These are phyloP conservation scores for Diaporthe capsici DNA, from an alignment of 2,329 filamentous ascomycete species.

Conservation along the genomic window DNA sequence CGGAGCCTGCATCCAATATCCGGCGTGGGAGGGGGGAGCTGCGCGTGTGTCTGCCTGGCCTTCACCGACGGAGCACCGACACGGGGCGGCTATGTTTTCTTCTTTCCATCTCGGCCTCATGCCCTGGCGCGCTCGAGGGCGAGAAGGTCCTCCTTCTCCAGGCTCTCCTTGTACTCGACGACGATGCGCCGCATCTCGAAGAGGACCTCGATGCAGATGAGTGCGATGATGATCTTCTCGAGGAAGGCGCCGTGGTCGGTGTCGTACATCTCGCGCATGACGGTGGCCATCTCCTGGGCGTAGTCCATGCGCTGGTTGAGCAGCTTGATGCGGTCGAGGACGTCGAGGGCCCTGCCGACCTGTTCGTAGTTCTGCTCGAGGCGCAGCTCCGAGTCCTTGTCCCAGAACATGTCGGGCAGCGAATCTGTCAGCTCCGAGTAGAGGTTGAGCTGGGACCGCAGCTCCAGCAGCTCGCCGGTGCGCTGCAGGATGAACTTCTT, in stretches of 20 bases:
- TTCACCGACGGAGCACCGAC: neutral
- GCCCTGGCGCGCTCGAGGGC: constrained; percentile 21
- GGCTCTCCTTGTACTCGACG: constrained; percentile 67
- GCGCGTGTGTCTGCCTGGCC: neutral
- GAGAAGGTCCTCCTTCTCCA: constrained; percentile 18
- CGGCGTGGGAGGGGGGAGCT: neutral
- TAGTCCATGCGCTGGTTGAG: constrained; percentile 99
- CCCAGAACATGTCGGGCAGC: constrained; percentile 97
- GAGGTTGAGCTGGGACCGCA: constrained; percentile 93
- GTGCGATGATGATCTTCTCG: constrained; percentile 95
- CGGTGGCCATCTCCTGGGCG: constrained; percentile 92
- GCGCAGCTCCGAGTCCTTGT: constrained; percentile 87
- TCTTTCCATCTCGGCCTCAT: neutral
- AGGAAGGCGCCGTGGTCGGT: constrained; percentile 90
- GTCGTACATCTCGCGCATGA: constrained; percentile 88
- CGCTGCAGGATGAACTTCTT: constrained; percentile 89
- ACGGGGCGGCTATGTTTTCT: neutral
- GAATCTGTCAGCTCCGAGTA: constrained; percentile 97
- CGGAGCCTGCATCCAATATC: neutral
- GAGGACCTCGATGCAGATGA: constrained; percentile 92
- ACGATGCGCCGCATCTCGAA: constrained; percentile 86
- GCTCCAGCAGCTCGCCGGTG: constrained; percentile 90
- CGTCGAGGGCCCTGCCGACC: constrained; percentile 90
- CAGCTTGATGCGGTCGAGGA: constrained; percentile 89
- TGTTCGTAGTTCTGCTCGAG: constrained; percentile 96